Base-by-base conservation (phyloP, 768 basidiomycete species). In the Rhodotorula kratochvilovae region DNA sequence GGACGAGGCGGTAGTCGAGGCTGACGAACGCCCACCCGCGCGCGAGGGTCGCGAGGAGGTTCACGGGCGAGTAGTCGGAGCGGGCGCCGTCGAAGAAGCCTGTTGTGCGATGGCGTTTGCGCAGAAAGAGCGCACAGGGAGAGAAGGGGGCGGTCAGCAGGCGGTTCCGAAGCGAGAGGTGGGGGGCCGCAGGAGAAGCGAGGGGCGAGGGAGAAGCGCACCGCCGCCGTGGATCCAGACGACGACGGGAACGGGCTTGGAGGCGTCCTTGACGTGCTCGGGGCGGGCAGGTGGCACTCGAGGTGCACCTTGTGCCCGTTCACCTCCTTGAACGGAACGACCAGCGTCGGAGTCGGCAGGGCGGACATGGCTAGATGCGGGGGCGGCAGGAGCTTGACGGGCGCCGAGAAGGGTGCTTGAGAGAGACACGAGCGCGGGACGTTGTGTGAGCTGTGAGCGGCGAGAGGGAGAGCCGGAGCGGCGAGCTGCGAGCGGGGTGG, bases 11-110 rank as follows among this genome's bases (percentile, higher is more conserved):
- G 63, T 74, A 74, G 17, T 74, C 73, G 45, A 70, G 17, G 17
- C 58, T 27, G 63, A 64, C 66, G 42, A 74, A 74, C 19, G 73
- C 73, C 65, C 68, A 70, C 2, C 73, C 73, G 35, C 73, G 61
- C 12, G 36, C 51, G 57, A 74, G 68, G n/a, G 45, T 59, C 4
- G 66, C 45, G 27, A 64, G 42, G 35, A 70, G 45, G 73, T 67
- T 67, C 12, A 51, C 51, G 53, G 55, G 57, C 5, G 55, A 59
- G 13, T 27, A 63, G 53, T 74, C 73, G 23, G 29, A n/a, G 10
- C 66, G 48, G 2, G 66, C 65, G 48, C 73, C 73, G 62, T 74
- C 73, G 48, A 74, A 74, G 66, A 66, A 70, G n/a, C 62, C 73
- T 74, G 58, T 23, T 15, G 1, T 0, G 23, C 5, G 23, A 4